Evolutionary conservation across 2,329 filamentous ascomycete species (phyloP).

Genomic region (Xylariaceae sp.): DNA sequence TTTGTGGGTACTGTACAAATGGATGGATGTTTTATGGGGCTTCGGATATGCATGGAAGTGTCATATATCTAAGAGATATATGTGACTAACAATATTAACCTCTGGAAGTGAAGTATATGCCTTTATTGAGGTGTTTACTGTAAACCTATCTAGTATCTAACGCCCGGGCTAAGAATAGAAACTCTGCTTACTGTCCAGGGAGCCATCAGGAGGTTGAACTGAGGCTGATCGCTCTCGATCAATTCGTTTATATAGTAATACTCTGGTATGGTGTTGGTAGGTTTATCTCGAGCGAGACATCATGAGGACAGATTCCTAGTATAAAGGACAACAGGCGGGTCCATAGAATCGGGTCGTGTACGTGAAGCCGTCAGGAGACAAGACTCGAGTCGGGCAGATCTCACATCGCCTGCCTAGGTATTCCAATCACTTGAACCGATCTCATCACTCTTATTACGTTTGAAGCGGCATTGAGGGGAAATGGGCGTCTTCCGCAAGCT

Average conservation of each 20-base stretch:
- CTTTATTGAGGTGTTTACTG: too few relatives aligned
- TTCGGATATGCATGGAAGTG: too few relatives aligned
- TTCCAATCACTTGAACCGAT: background rate
- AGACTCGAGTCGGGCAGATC: background rate
- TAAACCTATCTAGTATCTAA: too few relatives aligned
- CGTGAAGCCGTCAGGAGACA: background rate
- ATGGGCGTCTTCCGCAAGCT: conserved; percentile 19
- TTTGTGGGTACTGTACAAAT: background rate
- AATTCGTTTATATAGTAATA: conserved; percentile 2
- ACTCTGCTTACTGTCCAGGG: conserved; percentile 15
- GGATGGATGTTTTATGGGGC: too few relatives aligned
- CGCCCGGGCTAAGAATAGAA: conserved; percentile 14
- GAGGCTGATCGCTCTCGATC: conserved; percentile 5
- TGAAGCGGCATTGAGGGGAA: background rate
- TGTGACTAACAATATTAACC: too few relatives aligned
- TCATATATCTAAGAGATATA: too few relatives aligned
- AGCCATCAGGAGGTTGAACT: background rate
- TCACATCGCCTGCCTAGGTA: background rate
- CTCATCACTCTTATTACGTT: background rate
- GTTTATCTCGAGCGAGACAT: conserved; percentile 7
- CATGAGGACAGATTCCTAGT: conserved; percentile 18
- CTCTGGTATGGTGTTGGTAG: background rate
- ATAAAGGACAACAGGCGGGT: background rate
- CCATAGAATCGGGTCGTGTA: background rate
- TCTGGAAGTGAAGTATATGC: too few relatives aligned